Conservation (phyloP, 345 rosid genomes). For the Hibiscus tridactylites region DNA sequence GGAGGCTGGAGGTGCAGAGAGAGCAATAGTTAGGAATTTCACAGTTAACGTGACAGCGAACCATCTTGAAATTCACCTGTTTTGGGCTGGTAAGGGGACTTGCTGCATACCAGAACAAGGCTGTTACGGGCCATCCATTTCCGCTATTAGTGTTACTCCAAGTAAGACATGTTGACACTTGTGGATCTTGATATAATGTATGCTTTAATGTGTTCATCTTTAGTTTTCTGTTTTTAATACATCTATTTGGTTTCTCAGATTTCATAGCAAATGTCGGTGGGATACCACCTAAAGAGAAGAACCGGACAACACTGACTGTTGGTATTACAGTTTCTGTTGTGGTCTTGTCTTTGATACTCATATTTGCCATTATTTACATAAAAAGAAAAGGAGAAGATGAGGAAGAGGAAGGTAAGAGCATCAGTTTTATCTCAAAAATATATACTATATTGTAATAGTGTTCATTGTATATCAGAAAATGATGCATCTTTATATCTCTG, state of each 20-base stretch:
- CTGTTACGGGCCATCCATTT: too few species aligned
- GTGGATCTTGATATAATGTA: too few species aligned
- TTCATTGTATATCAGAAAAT: background rate
- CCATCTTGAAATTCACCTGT: too few species aligned
- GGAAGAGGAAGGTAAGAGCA: slow-evolving; percentile 21
- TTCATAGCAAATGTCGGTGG: too few species aligned
- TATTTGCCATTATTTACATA: background rate
- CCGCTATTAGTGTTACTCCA: too few species aligned
- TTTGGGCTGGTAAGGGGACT: too few species aligned
- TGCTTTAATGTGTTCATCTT: too few species aligned
- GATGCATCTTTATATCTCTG: background rate
- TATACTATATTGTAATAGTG: background rate
- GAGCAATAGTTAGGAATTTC: slow-evolving; percentile 20
- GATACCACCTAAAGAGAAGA: slow-evolving; percentile 7
- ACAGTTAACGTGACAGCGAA: slow-evolving; percentile 23
- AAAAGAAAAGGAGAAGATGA: background rate
- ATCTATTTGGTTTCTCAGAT: too few species aligned
- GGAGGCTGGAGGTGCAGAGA: slow-evolving; percentile 24
- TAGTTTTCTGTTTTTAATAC: too few species aligned
- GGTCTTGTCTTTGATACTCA: slow-evolving; percentile 9
- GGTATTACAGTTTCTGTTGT: slow-evolving; percentile 16
- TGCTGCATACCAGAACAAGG: too few species aligned
- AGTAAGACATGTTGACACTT: too few species aligned
- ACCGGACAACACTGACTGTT: slow-evolving; percentile 9
- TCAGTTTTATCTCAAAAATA: background rate